Conservation (phyloP, 2,329 filamentous ascomycete species). For the Trichoderma afroharzianum region DNA sequence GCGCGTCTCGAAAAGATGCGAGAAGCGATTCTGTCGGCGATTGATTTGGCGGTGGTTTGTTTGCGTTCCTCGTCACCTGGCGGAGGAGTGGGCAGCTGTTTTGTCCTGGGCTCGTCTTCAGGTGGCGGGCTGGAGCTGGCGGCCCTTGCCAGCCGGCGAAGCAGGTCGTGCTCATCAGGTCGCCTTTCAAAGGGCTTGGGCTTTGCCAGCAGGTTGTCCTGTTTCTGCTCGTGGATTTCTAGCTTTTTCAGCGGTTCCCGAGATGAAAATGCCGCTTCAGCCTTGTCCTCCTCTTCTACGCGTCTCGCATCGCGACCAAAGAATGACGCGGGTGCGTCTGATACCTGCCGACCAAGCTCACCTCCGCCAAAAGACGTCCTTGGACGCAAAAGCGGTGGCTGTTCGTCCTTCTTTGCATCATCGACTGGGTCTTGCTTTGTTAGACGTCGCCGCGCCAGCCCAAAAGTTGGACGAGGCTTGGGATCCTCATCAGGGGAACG, state of each 20-base stretch:
- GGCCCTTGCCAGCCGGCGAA: slow-evolving; percentile 47
- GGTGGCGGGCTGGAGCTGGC: slow-evolving; percentile 43
- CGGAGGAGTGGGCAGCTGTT: slow-evolving; percentile 20
- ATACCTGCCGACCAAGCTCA: slow-evolving; percentile 31
- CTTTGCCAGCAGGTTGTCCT: neutral
- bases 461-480: slow-evolving; percentile 24
- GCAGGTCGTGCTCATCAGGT: slow-evolving; percentile 46
- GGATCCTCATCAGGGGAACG: slow-evolving; percentile 39
- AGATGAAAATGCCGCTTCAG: neutral
- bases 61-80: slow-evolving; percentile 15
- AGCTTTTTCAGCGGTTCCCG: neutral
- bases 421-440: neutral
- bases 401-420: slow-evolving; percentile 15
- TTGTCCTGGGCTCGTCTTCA: slow-evolving; percentile 24
- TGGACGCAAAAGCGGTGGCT: slow-evolving; percentile 19
- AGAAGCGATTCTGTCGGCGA: slow-evolving; percentile 14
- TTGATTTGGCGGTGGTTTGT: slow-evolving; percentile 3
- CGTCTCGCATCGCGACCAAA: slow-evolving; percentile 30
- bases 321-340: slow-evolving; percentile 41
- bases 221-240: slow-evolving; percentile 14
- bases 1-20: slow-evolving; percentile 22
- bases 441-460: neutral
- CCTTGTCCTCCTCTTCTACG: neutral
- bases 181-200: slow-evolving; percentile 8
- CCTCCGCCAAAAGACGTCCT: slow-evolving; percentile 27